These are phyloP conservation scores for Metschnikowia matae DNA, from an alignment of 805 yeast genomes.

Conservation along the genomic window DNA sequence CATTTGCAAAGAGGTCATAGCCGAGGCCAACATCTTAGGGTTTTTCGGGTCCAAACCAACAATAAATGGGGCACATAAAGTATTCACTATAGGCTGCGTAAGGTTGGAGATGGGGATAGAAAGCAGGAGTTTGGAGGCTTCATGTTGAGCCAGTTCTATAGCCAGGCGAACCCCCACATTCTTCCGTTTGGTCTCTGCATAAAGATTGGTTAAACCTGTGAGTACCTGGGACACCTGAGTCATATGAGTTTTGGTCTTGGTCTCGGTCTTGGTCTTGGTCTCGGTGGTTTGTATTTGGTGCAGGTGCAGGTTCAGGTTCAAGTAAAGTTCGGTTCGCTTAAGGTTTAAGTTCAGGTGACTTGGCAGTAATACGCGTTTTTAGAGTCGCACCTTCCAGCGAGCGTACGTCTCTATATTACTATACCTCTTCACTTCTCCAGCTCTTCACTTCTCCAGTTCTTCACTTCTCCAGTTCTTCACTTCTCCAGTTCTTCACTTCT, in stretches of 20 bases:
- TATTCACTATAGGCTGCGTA: slow-evolving; percentile 38
- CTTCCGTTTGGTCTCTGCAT: slow-evolving; percentile 68
- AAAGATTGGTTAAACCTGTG: slow-evolving; percentile 55
- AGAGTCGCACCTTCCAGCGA: too few relatives aligned
- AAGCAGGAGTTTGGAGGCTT: slow-evolving; percentile 10
- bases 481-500: too few relatives aligned
- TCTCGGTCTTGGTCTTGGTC: too few relatives aligned
- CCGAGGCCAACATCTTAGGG: slow-evolving; percentile 65
- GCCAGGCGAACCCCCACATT: slow-evolving; percentile 62
- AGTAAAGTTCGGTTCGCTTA: too few relatives aligned
- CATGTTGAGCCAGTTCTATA: slow-evolving; percentile 21
- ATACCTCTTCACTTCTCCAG: too few relatives aligned
- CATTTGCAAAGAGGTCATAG: slow-evolving; percentile 67
- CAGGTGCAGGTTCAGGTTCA: too few relatives aligned
- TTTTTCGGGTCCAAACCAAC: slow-evolving; percentile 71
- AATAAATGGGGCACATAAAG: slow-evolving; percentile 53
- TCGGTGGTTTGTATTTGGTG: not conserved
- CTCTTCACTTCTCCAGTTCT: too few relatives aligned
- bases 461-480: too few relatives aligned
- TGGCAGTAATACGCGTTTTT: too few relatives aligned
- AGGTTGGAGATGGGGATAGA: slow-evolving; percentile 21
- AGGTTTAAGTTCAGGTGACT: too few relatives aligned
- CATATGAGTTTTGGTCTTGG: slow-evolving; percentile 10
- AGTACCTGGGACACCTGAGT: slow-evolving; percentile 14
- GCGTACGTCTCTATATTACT: too few relatives aligned